phyloP scores from a whole-genome alignment of 306 rosid species.

The Rosa multiflora region DNA sequence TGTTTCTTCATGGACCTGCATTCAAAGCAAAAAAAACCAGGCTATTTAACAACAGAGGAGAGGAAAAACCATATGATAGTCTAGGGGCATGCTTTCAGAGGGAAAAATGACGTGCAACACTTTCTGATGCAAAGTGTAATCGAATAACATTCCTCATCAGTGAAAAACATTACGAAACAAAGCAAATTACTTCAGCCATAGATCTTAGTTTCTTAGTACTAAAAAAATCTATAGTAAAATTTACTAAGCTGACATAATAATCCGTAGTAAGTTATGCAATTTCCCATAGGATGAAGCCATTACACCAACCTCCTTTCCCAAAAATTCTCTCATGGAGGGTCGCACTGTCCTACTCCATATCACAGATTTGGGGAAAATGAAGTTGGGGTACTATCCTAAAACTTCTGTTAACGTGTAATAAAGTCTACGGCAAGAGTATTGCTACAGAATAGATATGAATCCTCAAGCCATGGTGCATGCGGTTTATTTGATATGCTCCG shows the following conservation, averaged over 20 bases:
- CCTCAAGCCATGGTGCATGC: background rate
- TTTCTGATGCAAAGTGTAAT: background rate
- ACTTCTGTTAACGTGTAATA: background rate
- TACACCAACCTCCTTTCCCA: background rate
- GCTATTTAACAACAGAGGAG: background rate
- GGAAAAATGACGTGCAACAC: background rate
- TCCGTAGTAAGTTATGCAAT: background rate
- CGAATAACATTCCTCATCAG: background rate
- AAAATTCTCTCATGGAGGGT: background rate
- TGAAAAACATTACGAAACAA: background rate
- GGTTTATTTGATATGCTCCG: background rate
- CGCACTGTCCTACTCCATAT: background rate
- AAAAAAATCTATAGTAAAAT: background rate
- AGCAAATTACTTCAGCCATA: background rate
- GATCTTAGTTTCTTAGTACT: background rate
- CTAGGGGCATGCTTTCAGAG: background rate
- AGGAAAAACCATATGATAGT: background rate
- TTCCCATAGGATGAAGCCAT: background rate
- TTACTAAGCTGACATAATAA: background rate
- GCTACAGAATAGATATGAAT: background rate
- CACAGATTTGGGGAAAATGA: background rate
- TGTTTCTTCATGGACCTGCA: conserved; percentile 94
- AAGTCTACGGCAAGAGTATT: background rate
- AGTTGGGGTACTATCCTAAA: background rate
- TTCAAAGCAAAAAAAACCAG: conserved; percentile 26